Base-by-base conservation (phyloP, 2,329 filamentous ascomycete genomes). In the Podosphaera fusca region DNA sequence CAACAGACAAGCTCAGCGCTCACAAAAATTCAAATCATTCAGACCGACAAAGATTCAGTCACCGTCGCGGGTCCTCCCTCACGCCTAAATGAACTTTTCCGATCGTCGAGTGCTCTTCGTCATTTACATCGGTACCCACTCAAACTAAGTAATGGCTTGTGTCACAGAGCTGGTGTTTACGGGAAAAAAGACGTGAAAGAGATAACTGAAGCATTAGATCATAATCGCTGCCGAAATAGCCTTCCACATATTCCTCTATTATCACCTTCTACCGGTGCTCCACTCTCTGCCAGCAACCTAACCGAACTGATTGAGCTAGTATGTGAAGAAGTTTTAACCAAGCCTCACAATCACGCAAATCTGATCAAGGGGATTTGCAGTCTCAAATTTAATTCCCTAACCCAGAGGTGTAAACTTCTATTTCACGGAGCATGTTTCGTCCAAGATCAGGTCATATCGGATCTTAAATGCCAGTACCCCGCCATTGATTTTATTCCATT, bases 21-120 rank as follows among this genome's bases (percentile, higher is more conserved):
- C 30, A 57, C 51, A 31, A 55, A 57, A 12, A 55, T 57, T 21
- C 42, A 33, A 21, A 57, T 57, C 12, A 55, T 51, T 29, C 4
- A 54, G 34, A 12, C 47, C 31, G 53, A 56, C 21, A 45, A 58
- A 10, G 53, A 58, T 14, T 56, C 53, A 31, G 57, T 58, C 21
- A 34, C 34, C 49, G 29, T 58, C 12, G 40, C 34, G 35, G 57
- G 57, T 30, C 53, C 54, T 9, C 53, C 45, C 47, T 56, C 57
- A 38, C 53, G 45, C 10, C 51, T 58, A 21, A 46, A 56, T 14
- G 36, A 10, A 7, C 35, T 53, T 47, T 53, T 58, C 7, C 9
- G 35, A 35, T 49, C 49, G 9, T 58, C 56, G 4, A 21, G 33
- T 34, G 12, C 47, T 21, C 50, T 58, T 21, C 30, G 35, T 45